Conservation (phyloP, 768 basidiomycete genomes). For the Leccinellum albellum region DNA sequence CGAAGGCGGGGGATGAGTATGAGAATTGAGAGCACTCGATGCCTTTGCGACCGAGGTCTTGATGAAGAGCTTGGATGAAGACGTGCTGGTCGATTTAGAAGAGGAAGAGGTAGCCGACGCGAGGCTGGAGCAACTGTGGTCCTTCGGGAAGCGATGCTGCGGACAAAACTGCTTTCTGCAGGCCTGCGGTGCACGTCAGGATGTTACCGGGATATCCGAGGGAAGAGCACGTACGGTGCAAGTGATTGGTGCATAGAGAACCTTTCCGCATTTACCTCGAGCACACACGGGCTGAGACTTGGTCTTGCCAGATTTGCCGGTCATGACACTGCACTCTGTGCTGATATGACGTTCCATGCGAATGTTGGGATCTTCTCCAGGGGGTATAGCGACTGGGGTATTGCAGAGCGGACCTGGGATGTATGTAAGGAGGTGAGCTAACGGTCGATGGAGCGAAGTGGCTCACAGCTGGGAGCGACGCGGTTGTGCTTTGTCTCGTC, state of each 20-base stretch:
- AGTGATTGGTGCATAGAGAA: constrained; percentile 66
- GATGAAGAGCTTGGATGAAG: constrained; percentile 7
- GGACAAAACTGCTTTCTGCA: constrained; percentile 74
- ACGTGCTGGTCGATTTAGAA: constrained; percentile 7
- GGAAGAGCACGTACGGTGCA: constrained; percentile 57
- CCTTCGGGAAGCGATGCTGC: constrained; percentile 71
- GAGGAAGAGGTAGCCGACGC: constrained; percentile 8
- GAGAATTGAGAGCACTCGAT: constrained; percentile 6
- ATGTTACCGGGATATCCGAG: not conserved
- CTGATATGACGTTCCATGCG: constrained; percentile 76
- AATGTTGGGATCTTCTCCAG: constrained; percentile 74
- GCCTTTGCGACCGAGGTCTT: constrained; percentile 4
- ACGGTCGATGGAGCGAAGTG: constrained; percentile 1
- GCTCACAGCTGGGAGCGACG: constrained; percentile 71
- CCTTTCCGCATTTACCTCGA: constrained; percentile 62
- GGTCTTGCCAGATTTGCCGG: constrained; percentile 49
- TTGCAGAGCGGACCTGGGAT: constrained; percentile 70
- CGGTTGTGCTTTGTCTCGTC: constrained; percentile 70
- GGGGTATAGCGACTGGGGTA: constrained; percentile 68
- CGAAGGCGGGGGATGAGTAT: not conserved
- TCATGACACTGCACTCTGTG: constrained; percentile 64
- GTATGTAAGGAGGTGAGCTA: constrained; percentile 1
- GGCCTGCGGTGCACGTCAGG: constrained; percentile 40
- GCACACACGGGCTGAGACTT: constrained; percentile 57
- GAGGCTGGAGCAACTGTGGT: constrained; percentile 53